phyloP scores from a whole-genome alignment of 805 yeast species.

The Metschnikowia amazonensis region DNA sequence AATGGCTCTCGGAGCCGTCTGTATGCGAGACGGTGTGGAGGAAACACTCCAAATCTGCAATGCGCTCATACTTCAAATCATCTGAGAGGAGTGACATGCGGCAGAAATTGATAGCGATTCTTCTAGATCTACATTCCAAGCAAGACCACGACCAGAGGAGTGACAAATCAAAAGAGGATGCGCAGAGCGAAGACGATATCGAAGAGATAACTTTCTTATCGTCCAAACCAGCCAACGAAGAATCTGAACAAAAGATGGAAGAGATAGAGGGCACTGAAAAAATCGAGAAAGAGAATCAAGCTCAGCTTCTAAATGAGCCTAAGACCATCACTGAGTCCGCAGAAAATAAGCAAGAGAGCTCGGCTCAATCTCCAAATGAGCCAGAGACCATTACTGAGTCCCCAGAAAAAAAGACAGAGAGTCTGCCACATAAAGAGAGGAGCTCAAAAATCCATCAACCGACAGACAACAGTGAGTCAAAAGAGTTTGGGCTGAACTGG shows the following conservation, averaged over 20 bases:
- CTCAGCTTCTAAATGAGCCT: neutral
- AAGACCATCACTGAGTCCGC: neutral
- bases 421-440: too few species aligned
- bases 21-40: constrained; percentile 52
- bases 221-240: constrained; percentile 3
- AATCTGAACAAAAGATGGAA: neutral
- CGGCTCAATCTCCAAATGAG: neutral
- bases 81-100: constrained; percentile 16
- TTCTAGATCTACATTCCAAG: constrained; percentile 15
- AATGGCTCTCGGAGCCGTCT: constrained; percentile 49
- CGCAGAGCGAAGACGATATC: constrained; percentile 21
- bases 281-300: neutral
- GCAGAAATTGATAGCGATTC: constrained; percentile 10
- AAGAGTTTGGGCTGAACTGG: neutral
- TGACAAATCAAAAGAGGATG: constrained; percentile 7
- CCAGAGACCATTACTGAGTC: neutral
- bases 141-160: constrained; percentile 6
- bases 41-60: constrained; percentile 12
- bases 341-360: neutral
- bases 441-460: neutral
- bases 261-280: neutral
- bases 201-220: constrained; percentile 19
- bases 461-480: neutral
- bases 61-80: constrained; percentile 11
- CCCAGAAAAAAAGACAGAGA: neutral